Percentiles rank a stretch among this genome's conserved stretches.
These are phyloP conservation scores for Westerdykella ornata DNA, from an alignment of 2,329 filamentous ascomycete genomes.

Conservation along the genomic window DNA sequence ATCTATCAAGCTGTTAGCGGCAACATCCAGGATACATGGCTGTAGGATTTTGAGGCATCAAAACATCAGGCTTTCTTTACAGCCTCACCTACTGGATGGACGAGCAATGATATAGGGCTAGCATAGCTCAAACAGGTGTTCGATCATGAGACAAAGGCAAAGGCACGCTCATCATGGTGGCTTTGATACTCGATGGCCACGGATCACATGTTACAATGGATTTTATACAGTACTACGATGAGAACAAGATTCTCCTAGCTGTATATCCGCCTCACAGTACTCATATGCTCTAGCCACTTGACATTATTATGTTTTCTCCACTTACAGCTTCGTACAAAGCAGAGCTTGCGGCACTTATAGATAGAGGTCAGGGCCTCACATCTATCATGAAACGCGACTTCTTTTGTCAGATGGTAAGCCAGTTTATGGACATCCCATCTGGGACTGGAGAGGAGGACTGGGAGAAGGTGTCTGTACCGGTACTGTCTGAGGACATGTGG, in stretches of 20 bases:
- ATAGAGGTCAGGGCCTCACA: not conserved
- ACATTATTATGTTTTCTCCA: conserved; percentile 1
- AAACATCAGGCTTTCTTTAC: conserved; percentile 2
- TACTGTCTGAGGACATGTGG: too few species aligned
- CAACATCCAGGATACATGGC: conserved; percentile 4
- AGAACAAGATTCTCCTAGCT: conserved; percentile 4
- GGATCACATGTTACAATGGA: conserved; percentile 8
- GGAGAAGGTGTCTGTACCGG: too few species aligned
- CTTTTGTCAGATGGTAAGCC: too few species aligned
- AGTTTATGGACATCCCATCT: too few species aligned
- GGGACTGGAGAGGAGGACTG: too few species aligned
- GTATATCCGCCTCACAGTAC: conserved; percentile 1
- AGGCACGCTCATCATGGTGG: conserved; percentile 3
- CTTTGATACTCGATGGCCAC: conserved; percentile 12
- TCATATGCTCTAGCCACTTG: conserved; percentile 2
- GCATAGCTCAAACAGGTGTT: conserved; percentile 7
- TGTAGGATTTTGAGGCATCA: conserved; percentile 3
- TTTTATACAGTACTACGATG: conserved; percentile 12
- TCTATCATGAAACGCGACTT: not conserved
- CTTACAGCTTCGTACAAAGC: not conserved
- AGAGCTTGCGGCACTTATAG: conserved; percentile 1
- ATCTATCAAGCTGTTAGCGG: conserved; percentile 6
- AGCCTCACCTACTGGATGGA: conserved; percentile 10
- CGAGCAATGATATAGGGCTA: conserved; percentile 6
- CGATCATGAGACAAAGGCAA: conserved; percentile 4